Base-by-base conservation (phyloP, 345 rosid genomes). In the Litchi chinensis region DNA sequence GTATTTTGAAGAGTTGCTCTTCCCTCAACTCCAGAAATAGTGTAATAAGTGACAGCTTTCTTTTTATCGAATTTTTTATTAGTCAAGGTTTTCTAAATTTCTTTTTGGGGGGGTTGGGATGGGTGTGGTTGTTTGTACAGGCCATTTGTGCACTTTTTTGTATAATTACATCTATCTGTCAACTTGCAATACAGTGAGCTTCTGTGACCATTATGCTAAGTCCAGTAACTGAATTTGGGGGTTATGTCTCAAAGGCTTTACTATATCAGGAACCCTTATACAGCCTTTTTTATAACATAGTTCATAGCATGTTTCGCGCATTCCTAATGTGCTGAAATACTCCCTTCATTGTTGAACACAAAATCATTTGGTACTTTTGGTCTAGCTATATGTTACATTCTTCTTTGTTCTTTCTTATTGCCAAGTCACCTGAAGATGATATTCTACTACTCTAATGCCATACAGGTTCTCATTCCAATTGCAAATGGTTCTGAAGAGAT, bases 401-500 rank as follows among this genome's bases (percentile, higher is more conserved):
- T 28, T 52, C 21, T 62, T 65, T 15, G 54, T 32, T 70, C 57
- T 10, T 4, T 0, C 10, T 79, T 74, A 3, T 63, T n/a, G 3
- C 52, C 24, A 65, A 39, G 59, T 54, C 59, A 52, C 46, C 43
- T 66, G 67, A 0, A n/a, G 32, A 78, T 73, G 57, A 62, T 76
- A 28, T 76, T 71, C 77, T 48, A 75, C 43, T 44, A 40, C 56
- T 79, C 66, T 40, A 76, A 77, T 79, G 78, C 77, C 48, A 16
- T 43, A 59, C 88, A 95, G 97, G 95, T 92, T 79, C 96, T 95
- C 39, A 76, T 95, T 80, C 95, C 98, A 16, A 87, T 90, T 80
- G 97, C 98, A 80, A 92, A 93, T 75, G 98, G 97, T 57, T 93
- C 91, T 75, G 95, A 92, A 83, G 97, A 82, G 79, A 83, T 91